These are phyloP conservation scores for Xerocomellus amylosporus DNA, from an alignment of 768 basidiomycete species.

Conservation along the genomic window DNA sequence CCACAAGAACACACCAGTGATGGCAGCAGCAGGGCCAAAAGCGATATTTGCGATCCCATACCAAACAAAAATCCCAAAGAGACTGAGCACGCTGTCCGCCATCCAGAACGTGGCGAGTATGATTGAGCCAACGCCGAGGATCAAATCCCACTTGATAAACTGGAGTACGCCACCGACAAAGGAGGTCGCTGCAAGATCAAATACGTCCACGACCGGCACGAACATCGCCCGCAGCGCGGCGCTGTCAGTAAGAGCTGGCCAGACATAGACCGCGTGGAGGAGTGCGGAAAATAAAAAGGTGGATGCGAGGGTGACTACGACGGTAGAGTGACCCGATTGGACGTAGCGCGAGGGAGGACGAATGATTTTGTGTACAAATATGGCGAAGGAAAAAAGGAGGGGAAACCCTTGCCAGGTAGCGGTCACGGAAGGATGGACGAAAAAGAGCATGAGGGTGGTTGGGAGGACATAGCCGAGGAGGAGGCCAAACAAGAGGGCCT, in stretches of 20 bases:
- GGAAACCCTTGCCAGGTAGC: slow-evolving; percentile 57
- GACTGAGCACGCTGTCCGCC: slow-evolving; percentile 31
- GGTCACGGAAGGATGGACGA: slow-evolving; percentile 43
- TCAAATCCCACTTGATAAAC: slow-evolving; percentile 52
- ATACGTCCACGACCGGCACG: slow-evolving; percentile 7
- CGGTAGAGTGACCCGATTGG: slow-evolving; percentile 22
- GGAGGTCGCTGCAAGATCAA: background rate
- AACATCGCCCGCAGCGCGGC: slow-evolving; percentile 10
- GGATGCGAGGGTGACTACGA: slow-evolving; percentile 14
- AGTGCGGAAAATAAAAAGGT: slow-evolving; percentile 23
- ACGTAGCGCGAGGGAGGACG: slow-evolving; percentile 25
- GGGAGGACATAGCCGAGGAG: slow-evolving; percentile 47
- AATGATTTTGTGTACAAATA: slow-evolving; percentile 38
- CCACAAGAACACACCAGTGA: slow-evolving; percentile 48
- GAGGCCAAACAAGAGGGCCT: slow-evolving; percentile 51
- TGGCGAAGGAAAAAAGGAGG: slow-evolving; percentile 42
- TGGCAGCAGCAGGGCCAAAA: slow-evolving; percentile 52
- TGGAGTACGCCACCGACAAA: slow-evolving; percentile 25
- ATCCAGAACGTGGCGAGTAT: slow-evolving; percentile 53
- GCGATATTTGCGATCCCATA: slow-evolving; percentile 39
- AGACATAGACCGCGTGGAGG: slow-evolving; percentile 27
- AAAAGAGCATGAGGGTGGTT: slow-evolving; percentile 41
- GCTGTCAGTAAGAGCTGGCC: slow-evolving; percentile 9
- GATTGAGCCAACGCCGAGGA: slow-evolving; percentile 39
- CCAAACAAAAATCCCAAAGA: slow-evolving; percentile 41